Evolutionary conservation across 2,329 filamentous ascomycete species (phyloP).

Genomic region (Catunica adiposa): DNA sequence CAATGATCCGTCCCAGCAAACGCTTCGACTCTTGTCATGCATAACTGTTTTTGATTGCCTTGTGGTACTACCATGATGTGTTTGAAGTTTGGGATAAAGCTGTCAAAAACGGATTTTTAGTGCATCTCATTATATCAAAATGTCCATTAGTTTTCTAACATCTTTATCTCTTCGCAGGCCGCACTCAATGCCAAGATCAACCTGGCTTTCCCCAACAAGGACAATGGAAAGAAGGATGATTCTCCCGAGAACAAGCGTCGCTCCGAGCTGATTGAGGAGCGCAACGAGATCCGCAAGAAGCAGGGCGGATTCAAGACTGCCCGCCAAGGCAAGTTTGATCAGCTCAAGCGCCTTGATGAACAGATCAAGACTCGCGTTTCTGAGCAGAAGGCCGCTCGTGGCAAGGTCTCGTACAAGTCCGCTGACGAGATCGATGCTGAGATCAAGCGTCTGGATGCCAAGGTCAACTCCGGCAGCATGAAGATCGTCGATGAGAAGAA

Average conservation of each 20-base stretch:
- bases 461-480: conserved; percentile 80
- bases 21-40: not conserved
- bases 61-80: not conserved
- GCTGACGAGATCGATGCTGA: conserved; percentile 74
- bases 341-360: conserved; percentile 83
- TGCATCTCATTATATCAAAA: too few relatives aligned
- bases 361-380: conserved; percentile 69
- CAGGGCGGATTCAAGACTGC: conserved; percentile 77
- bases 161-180: conserved; percentile 39
- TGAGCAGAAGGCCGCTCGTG: conserved; percentile 74
- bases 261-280: conserved; percentile 67
- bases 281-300: conserved; percentile 69
- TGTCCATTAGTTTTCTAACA: not conserved
- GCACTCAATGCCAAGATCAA: conserved; percentile 81
- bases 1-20: not conserved
- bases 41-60: not conserved
- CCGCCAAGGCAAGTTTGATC: conserved; percentile 62
- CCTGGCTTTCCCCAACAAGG: conserved; percentile 54
- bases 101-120: not conserved
- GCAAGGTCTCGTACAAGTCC: conserved; percentile 70
- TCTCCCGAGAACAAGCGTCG: conserved; percentile 68
- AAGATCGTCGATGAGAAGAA: conserved; percentile 97
- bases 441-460: conserved; percentile 63
- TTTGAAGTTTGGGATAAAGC: not conserved
- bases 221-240: conserved; percentile 50